Percentiles rank a stretch among this genome's conserved stretches.
Conservation (phyloP, 2,329 filamentous ascomycete species). For the Aspergillus candidus region DNA sequence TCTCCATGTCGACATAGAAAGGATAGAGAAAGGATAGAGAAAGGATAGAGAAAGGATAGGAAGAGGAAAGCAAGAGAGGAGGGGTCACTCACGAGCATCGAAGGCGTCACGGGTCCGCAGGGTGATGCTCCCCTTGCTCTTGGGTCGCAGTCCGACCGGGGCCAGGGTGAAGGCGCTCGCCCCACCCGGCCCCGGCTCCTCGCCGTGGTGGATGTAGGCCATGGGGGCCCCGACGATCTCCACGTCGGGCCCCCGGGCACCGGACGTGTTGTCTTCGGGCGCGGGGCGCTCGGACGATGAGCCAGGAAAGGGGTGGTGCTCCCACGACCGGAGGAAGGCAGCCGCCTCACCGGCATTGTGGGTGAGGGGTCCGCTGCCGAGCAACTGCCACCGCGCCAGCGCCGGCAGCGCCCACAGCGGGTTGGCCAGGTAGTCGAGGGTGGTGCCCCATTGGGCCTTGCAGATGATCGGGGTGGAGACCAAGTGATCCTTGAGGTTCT, state of each 20-base stretch:
- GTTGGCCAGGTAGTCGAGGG: slow-evolving; percentile 13
- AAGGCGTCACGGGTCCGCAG: slow-evolving; percentile 14
- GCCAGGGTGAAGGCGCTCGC: slow-evolving; percentile 7
- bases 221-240: slow-evolving; percentile 13
- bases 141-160: slow-evolving; percentile 12
- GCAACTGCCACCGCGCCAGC: slow-evolving; percentile 11
- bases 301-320: slow-evolving; percentile 9
- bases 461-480: slow-evolving; percentile 11
- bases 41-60: too few species aligned
- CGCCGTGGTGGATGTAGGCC: slow-evolving; percentile 14
- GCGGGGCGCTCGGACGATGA: not conserved
- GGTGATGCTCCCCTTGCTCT: slow-evolving; percentile 13
- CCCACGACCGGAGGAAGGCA: slow-evolving; percentile 12
- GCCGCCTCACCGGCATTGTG: slow-evolving; percentile 14
- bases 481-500: slow-evolving; percentile 16
- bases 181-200: slow-evolving; percentile 9
- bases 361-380: slow-evolving; percentile 12
- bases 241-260: slow-evolving; percentile 7
- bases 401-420: slow-evolving; percentile 11
- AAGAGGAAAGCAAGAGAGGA: not conserved
- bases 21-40: too few species aligned
- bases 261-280: slow-evolving; percentile 8
- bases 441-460: slow-evolving; percentile 12
- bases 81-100: slow-evolving; percentile 9
- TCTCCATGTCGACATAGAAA: too few species aligned